Base-by-base conservation (phyloP, 371 early-diverging fungal genomes). In the Actinomortierella ambigua region DNA sequence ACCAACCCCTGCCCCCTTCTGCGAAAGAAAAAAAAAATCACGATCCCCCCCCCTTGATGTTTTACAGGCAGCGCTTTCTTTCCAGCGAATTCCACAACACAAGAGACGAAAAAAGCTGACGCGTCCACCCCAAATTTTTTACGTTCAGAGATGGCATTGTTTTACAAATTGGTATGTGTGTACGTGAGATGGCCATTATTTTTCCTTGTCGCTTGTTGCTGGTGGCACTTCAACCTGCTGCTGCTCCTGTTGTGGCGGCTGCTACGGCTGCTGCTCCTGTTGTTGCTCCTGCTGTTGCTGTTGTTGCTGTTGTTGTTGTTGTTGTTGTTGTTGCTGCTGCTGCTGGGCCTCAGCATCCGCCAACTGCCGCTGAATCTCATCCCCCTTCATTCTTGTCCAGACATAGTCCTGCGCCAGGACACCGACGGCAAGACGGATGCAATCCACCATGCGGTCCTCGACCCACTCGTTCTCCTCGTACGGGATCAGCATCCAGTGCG, bases 401-500 rank as follows among this genome's bases (percentile, higher is more conserved):
- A 88, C 88, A 77, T 88, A 88, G 57, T 88, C 87, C 55, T 87
- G 87, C 8, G 87, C 88, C 47, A 88, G 68, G 0, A 83, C 80
- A 28, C 82, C 82, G 0, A 86, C 87, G 3, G 85, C 79, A 68
- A 82, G 61, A 29, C 82, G 79, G 39, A 88, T 78, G 18, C 82
- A 75, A 41, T 83, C 84, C 1, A 81, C 82, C 79, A 88, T 82
- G 50, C 86, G 80, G 50, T 85, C 85, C 61, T 88, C 87, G 7
- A 88, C 86, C 88, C 88, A 88, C 65, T 87, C 87, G 67, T 85
- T 87, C 48, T 87, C 87, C 63, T 86, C 87, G 56, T 83, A 84
- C 2, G 85, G 85, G 51, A 88, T 79, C 69, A 86, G 78, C 29
- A 88, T 47, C 88, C 88, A 88, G 23, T 75, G 53, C 22, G 82